Evolutionary conservation across 306 rosid species (phyloP), one percentile per base, ranked within the genome.

Genomic region (Datisca glomerata): DNA sequence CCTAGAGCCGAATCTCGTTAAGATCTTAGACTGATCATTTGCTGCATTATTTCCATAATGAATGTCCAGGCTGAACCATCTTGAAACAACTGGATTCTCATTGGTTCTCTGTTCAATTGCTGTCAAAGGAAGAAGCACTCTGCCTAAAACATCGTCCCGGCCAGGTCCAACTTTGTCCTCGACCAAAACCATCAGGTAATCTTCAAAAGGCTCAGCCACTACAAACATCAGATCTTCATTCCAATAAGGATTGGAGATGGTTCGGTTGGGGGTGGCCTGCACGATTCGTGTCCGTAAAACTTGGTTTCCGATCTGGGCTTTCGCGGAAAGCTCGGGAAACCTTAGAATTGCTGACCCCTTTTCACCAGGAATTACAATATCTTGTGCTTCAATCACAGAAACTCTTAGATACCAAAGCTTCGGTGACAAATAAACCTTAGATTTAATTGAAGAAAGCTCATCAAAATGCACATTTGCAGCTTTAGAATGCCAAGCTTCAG

Each of bases 401-500:
- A 71, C 68, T 40, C 70, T 55, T 12, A 76, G 47, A 18, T 76
- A 76, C 85, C 85, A 76, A 1, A 76, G 72, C 54, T 70, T 76
- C 8, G 85, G 85, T 1, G 85, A 67, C 24, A 76, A 64, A 39
- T 76, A 76, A 38, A 76, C 76, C 76, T 76, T 76, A n/a, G 85
- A 71, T 51, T 71, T 67, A 2, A 76, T 76, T n/a, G 85, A 71
- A 24, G 59, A 35, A 16, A 71, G 70, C n/a, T 79, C 85, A 3
- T 76, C 85, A 21, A 71, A 58, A 61, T 68, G 45, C 53, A 76
- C 85, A 51, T 61, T 76, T n/a, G 85, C 73, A 6, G 79, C 53
- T 29, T 71, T 76, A 0, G 85, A 67, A 49, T 76, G 79, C 85
- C 85, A 76, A 6, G 85, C 72, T 37, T 76, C 85, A 1, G 79